phyloP scores from a whole-genome alignment of 2,329 filamentous ascomycete genomes.

The Calonectria crousiana region DNA sequence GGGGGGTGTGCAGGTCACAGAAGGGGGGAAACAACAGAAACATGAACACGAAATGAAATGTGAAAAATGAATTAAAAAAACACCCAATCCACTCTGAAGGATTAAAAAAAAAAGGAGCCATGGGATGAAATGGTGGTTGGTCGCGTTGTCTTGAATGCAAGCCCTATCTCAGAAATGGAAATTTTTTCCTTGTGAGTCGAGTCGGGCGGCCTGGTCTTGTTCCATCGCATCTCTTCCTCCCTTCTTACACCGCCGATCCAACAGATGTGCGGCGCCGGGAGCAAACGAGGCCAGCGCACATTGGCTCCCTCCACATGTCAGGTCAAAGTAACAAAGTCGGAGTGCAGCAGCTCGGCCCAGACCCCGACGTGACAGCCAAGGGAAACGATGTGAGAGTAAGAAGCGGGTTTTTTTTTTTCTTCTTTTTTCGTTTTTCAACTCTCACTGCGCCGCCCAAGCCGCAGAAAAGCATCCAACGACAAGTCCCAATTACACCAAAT shows the following conservation, averaged over 20 bases:
- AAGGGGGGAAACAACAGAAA: not conserved
- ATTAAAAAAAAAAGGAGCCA: not conserved
- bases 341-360: not conserved
- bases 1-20: not conserved
- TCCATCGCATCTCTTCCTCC: not conserved
- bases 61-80: not conserved
- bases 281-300: not conserved
- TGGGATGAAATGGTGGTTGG: not conserved
- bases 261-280: too few species aligned
- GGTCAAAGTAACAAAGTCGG: constrained; percentile 2
- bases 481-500: not conserved
- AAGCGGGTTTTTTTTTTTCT: too few species aligned
- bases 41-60: not conserved
- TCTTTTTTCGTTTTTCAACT: not conserved
- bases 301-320: not conserved
- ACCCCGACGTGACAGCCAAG: not conserved
- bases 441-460: not conserved
- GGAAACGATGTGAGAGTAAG: not conserved
- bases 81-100: not conserved
- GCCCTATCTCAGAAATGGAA: not conserved
- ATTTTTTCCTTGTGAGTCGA: not conserved
- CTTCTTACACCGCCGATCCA: constrained; percentile 11
- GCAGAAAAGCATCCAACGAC: not conserved
- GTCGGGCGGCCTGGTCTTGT: not conserved
- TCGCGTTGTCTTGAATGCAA: not conserved